These are phyloP conservation scores for Zygosaccharomyces sapae DNA, from an alignment of 1,139 yeast genomes.

Conservation along the genomic window DNA sequence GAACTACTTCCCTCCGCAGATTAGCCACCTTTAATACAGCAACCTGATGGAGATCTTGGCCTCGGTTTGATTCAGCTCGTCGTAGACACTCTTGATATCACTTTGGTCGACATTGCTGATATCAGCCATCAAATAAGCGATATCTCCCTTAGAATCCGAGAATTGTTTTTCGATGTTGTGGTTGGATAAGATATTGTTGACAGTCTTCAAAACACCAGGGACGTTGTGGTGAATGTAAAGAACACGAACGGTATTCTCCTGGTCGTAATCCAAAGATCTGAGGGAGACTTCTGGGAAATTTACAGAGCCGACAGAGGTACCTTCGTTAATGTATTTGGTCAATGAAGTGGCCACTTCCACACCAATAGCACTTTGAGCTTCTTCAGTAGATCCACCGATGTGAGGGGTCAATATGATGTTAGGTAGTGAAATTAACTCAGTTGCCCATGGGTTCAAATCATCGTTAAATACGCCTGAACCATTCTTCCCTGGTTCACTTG, in stretches of 20 bases:
- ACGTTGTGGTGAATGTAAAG: conserved; percentile 95
- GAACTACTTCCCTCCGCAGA: neutral
- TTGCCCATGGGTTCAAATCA: conserved; percentile 74
- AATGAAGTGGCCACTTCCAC: conserved; percentile 86
- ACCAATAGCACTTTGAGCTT: conserved; percentile 97
- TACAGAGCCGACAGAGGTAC: conserved; percentile 92
- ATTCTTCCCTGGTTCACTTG: conserved; percentile 96
- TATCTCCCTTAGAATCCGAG: conserved; percentile 91
- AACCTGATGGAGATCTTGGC: conserved; percentile 89
- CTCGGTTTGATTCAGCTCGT: conserved; percentile 84
- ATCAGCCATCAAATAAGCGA: conserved; percentile 98
- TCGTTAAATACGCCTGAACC: conserved; percentile 77
- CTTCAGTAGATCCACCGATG: conserved; percentile 98
- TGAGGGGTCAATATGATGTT: conserved; percentile 94
- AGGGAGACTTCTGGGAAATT: conserved; percentile 98
- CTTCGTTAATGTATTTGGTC: conserved; percentile 91
- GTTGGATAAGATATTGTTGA: conserved; percentile 88
- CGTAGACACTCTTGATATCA: conserved; percentile 81
- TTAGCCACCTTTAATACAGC: conserved; percentile 53
- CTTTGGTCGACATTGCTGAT: conserved; percentile 77
- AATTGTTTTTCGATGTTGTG: conserved; percentile 97
- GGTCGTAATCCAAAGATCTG: conserved; percentile 85
- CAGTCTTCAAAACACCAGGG: conserved; percentile 98
- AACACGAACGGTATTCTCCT: conserved; percentile 85
- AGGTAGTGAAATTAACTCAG: conserved; percentile 76